A percentile compares a stretch with the other conserved stretches of the same genome.
phyloP scores from a whole-genome alignment of 2,329 filamentous ascomycete species.

The Tolypocladium album region DNA sequence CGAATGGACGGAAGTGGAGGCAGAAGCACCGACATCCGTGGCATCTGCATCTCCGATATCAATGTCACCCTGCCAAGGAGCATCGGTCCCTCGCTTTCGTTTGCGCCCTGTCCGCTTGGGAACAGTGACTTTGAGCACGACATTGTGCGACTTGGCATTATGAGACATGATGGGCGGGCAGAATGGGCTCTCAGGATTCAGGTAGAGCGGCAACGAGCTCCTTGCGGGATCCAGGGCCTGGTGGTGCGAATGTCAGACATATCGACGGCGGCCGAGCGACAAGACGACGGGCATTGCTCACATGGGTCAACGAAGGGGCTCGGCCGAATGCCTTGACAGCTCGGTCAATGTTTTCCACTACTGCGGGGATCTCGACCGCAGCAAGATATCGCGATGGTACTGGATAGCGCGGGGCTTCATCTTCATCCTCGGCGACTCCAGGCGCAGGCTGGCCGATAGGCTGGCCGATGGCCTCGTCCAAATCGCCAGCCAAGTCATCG shows the following conservation, averaged over 20 bases:
- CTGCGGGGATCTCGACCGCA: slow-evolving; percentile 32
- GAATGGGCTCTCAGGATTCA: slow-evolving; percentile 71
- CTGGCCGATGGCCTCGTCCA: background rate
- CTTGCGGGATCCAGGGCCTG: slow-evolving; percentile 38
- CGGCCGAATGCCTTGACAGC: slow-evolving; percentile 31
- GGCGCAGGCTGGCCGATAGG: background rate
- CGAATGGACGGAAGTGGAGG: background rate
- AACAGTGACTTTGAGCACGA: slow-evolving; percentile 77
- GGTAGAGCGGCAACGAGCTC: slow-evolving; percentile 54
- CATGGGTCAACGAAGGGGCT: slow-evolving; percentile 25
- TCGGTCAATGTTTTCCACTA: slow-evolving; percentile 32
- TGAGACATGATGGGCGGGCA: slow-evolving; percentile 70
- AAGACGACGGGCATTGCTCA: slow-evolving; percentile 10
- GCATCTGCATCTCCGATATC: slow-evolving; percentile 17
- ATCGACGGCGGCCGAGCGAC: background rate
- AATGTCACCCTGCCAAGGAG: slow-evolving; percentile 44
- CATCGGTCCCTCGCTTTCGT: slow-evolving; percentile 67
- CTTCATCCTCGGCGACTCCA: slow-evolving; percentile 1
- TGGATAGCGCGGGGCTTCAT: slow-evolving; percentile 21
- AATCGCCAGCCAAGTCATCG: background rate
- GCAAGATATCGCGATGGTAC: slow-evolving; percentile 23
- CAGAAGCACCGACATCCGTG: slow-evolving; percentile 3
- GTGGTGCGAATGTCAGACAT: background rate
- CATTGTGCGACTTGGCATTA: slow-evolving; percentile 65
- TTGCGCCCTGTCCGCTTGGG: slow-evolving; percentile 81